phyloP scores from a whole-genome alignment of 257 asterid species.

The Petunia axillaris region DNA sequence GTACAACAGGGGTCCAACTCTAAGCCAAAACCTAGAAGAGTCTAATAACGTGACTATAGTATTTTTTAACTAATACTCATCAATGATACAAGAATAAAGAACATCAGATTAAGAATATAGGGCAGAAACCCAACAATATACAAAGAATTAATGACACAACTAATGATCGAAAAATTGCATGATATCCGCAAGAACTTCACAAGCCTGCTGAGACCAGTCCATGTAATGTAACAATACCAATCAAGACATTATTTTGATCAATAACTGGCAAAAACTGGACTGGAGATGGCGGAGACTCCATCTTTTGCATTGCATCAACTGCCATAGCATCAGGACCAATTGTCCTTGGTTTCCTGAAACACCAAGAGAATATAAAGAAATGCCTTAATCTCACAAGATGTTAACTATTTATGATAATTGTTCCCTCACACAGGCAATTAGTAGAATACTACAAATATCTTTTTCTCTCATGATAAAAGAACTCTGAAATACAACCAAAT shows the following conservation, averaged over 20 bases:
- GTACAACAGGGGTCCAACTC: neutral
- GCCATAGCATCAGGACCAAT: conserved; percentile 87
- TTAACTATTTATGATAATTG: neutral
- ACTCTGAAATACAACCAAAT: too few species aligned
- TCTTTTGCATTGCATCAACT: conserved; percentile 90
- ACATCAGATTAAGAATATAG: neutral
- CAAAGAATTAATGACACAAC: neutral
- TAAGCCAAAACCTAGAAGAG: neutral
- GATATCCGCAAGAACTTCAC: conserved; percentile 27
- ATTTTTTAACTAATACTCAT: neutral
- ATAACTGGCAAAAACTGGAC: conserved; percentile 93
- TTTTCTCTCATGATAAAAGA: neutral
- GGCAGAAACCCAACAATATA: conserved; percentile 24
- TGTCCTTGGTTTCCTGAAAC: conserved; percentile 84
- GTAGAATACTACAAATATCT: too few species aligned
- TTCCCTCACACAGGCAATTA: neutral
- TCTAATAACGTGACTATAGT: conserved; percentile 3
- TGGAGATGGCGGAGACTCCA: conserved; percentile 97
- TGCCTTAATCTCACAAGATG: neutral
- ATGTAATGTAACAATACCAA: conserved; percentile 86
- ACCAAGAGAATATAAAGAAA: conserved; percentile 2
- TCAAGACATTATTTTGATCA: conserved; percentile 58
- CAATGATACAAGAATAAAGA: neutral
- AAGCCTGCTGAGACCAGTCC: conserved; percentile 59
- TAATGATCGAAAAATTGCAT: too few species aligned